Evolutionary conservation across 495 filamentous ascomycete species (phyloP), one percentile per base, ranked within the genome.

Genomic region (Tuber aestivum): DNA sequence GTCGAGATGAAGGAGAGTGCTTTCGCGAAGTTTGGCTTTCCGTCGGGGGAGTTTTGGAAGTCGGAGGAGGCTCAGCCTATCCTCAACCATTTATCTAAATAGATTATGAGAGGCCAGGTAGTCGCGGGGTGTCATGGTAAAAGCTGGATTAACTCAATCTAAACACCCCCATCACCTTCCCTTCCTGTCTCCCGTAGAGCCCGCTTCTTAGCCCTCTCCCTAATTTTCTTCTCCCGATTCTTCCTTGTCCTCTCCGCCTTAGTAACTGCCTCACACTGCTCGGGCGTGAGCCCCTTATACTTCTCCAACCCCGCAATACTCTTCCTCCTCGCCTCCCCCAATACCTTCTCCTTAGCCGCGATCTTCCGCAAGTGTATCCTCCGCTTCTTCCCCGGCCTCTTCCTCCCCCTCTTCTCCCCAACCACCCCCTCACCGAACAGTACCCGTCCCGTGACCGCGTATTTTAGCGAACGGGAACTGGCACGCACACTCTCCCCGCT

Each of bases 1-100:
- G 94, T 95, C 0, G 92, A 97, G 89, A 97, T 97, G 94, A 94
- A 92, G 89, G 83, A 89, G 42, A 91, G 91, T 80, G 95, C 93
- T 81, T 94, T 97, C 92, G 92, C 92, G 73, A 83, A 84, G 75
- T 97, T 87, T 84, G 85, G 87, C 42, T 97, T 88, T 85, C 89
- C 90, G 81, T 86, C 89, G 72, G 92, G 92, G 6, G 91, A 92
- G 81, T 97, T 93, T 90, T 97, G 94, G 94, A 89, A 84, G 83
- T 89, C 86, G 38, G 90, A 90, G 72, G 90, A 90, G 83, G 92
- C 91, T 0, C 89, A 85, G 86, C 83, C 83, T 5, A 93, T 94
- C 82, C 80, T 93, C 72, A 88, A 91, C 71, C 85, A 87, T 73
- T 71, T 82, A 18, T 65, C 56, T 65, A 32, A 40, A 37, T 23